Evolutionary conservation across 2,329 filamentous ascomycete genomes (phyloP), one percentile per base, ranked within the genome.

Genomic region (Trichoderma polysporum): DNA sequence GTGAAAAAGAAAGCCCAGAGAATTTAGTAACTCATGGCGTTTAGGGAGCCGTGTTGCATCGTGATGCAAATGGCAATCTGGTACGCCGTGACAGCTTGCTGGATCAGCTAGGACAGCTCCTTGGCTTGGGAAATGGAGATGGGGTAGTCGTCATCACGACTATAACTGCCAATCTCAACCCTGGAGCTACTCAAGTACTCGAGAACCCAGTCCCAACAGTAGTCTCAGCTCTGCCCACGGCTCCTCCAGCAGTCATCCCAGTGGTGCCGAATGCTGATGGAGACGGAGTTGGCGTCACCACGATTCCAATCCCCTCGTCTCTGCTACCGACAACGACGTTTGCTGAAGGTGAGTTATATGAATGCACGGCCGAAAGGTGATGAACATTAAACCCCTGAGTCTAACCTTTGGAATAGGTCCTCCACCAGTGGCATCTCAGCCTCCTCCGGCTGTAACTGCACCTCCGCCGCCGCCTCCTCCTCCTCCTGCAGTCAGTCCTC

Each of bases 311-410:
- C 35, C 60, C 71, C 6, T 47, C 69, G 31, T 73, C 72, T 31
- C 66, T 66, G 2, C 66, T 75, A 52, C 74, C 76, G 17, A 75
- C 61, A n/a, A 77, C 76, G 7, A 77, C 74, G n/a, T 68, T 73
- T 33, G 45, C 35, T 13, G 35, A 31, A n/a, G 45, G 66, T 68
- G 17, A 67, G 65, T 54, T 19, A 3, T 15, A 27, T 37, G 2
- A 6, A 52, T 22, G 22, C 33, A 15, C 22, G 13, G n/a, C 25
- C 15, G 17, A 25, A 54, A n/a, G 10, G 15, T 12, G 10, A 56
- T 33, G 22, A n/a, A 41, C 17, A 31, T 4, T 17, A 25, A 27
- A 3, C 41, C 27, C 29, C 22, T 57, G 52, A 52, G 13, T 39
- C 39, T 67, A 19, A 64, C 50, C 45, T 27, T 5, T 31, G 25